Base-by-base conservation (phyloP, 2,329 filamentous ascomycete species). In the Monilinia fructigena region DNA sequence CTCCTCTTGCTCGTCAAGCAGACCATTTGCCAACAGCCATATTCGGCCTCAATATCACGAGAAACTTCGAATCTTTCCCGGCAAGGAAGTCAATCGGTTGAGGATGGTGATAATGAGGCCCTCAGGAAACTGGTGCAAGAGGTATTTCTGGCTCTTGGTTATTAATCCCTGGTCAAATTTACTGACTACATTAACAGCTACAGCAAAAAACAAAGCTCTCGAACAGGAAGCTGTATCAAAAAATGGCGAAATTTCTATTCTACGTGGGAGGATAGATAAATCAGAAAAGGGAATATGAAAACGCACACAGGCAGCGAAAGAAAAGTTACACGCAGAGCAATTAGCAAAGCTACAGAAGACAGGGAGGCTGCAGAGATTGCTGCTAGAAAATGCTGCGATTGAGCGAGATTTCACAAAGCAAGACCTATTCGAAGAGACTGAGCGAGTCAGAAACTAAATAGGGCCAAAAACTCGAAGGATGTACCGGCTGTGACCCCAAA, bases 331-430 rank as follows among this genome's bases (percentile, higher is more conserved):
- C 71, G 82, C 83, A 1, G 89, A 92, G 61, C 85, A 89, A 69
- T 66, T 87, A 12, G 84, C 85, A 6, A 87, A 85, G 72, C 83
- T 89, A 60, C 85, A 89, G 68, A 83, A 12, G 83, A 87, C 12
- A 80, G 89, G 5, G 88, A 92, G 69, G 82, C 82, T 8, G 84
- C 87, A n/a, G 80, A 84, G 40, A 85, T 85, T 14, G 87, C 90
- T 26, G 82, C 89, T 67, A 86, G 88, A 72, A 72, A 86, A 82
- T 67, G 85, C 86, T 60, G 81, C 85, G 65, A 92, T 88, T 1
- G 89, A 92, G 75, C 84, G 89, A 68, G 83, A 89, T 70, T 95
- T 95, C 74, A 80, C 90, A 38, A 85, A 88, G 73, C 86, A 90
- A 69, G 91, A 94, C 73, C 78, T 91, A 71, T 83, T 82, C 50